Evolutionary conservation across 805 yeast genomes (phyloP).

Genomic region (Yueomyces sp.): DNA sequence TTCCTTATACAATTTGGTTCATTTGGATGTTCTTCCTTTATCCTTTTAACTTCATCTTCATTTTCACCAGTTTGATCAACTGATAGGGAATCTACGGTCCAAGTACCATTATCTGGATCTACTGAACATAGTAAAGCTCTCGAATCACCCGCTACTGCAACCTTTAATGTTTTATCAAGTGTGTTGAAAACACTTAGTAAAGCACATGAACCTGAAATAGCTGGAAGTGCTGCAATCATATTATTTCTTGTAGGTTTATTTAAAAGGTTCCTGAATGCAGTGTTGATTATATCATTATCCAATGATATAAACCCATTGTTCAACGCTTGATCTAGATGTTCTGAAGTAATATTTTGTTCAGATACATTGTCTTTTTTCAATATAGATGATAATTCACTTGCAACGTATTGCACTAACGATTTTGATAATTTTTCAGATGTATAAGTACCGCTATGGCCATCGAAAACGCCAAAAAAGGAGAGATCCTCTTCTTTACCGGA

Average conservation of each 20-base stretch:
- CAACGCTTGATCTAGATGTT: slow-evolving; percentile 66
- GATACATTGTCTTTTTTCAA: slow-evolving; percentile 40
- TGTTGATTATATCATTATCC: slow-evolving; percentile 77
- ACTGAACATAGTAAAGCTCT: slow-evolving; percentile 77
- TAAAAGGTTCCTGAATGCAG: slow-evolving; percentile 56
- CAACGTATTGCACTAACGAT: slow-evolving; percentile 62
- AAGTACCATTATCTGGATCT: slow-evolving; percentile 40
- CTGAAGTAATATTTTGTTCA: slow-evolving; percentile 34
- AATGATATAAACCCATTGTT: slow-evolving; percentile 66
- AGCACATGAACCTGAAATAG: slow-evolving; percentile 91
- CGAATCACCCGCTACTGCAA: slow-evolving; percentile 95
- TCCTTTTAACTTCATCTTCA: slow-evolving; percentile 71
- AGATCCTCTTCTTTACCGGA: slow-evolving; percentile 43
- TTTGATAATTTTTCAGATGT: slow-evolving; percentile 80
- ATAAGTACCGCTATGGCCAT: slow-evolving; percentile 96
- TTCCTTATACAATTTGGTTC: slow-evolving; percentile 73
- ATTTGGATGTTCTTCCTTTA: slow-evolving; percentile 79
- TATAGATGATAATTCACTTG: slow-evolving; percentile 38
- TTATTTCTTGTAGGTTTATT: slow-evolving; percentile 48
- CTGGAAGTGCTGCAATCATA: slow-evolving; percentile 68
- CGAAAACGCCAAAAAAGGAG: slow-evolving; percentile 92
- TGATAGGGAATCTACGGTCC: slow-evolving; percentile 82
- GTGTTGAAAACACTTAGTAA: slow-evolving; percentile 79
- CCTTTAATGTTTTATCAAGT: slow-evolving; percentile 52
- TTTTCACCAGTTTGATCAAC: slow-evolving; percentile 93